Conservation (phyloP, 306 rosid species). For the Purshia tridentata region DNA sequence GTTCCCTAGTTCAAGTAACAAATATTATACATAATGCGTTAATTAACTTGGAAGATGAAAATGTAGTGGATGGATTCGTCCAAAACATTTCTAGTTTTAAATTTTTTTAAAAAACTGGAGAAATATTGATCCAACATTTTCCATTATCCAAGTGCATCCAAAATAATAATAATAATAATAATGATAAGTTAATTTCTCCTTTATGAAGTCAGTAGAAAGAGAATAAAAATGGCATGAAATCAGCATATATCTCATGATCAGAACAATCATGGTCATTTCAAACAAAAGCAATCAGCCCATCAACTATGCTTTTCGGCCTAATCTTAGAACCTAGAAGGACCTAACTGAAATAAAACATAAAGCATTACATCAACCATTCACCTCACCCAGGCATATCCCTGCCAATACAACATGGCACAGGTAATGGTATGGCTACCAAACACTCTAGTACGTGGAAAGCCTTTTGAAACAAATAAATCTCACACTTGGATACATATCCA, state of each 20-base stretch:
- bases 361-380: neutral
- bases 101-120: neutral
- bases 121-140: neutral
- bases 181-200: neutral
- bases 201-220: neutral
- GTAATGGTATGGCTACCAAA: neutral
- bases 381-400: neutral
- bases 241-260: neutral
- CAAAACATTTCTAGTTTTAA: neutral
- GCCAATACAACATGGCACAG: neutral
- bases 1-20: neutral
- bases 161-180: neutral
- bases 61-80: neutral
- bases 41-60: neutral
- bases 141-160: neutral
- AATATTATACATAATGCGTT: neutral
- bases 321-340: neutral
- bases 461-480: no score
- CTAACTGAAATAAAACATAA: neutral
- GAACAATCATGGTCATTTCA: neutral
- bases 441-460: no score
- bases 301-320: no score
- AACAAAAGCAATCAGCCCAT: no score
- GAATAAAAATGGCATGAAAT: neutral
- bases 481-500: neutral